Percentiles rank a stretch among this genome's conserved stretches.
Evolutionary conservation across 2,329 filamentous ascomycete genomes (phyloP).

Genomic region (Fusarium hostae): DNA sequence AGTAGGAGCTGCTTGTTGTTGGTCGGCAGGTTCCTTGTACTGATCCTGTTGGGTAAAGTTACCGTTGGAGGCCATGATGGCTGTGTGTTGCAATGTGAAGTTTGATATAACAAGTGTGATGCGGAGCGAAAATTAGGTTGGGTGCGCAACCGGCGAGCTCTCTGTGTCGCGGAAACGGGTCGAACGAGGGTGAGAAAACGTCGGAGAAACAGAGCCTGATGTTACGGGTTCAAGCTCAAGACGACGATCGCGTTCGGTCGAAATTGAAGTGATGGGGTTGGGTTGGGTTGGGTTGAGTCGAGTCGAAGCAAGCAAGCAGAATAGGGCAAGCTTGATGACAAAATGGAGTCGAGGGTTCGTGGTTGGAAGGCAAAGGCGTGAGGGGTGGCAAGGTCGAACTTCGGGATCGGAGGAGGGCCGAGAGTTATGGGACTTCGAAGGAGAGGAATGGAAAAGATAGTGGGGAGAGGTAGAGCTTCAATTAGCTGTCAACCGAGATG

Average conservation of each 20-base stretch:
- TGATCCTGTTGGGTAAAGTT: constrained; percentile 60
- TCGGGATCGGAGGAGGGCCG: constrained; percentile 17
- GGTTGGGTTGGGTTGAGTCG: constrained; percentile 8
- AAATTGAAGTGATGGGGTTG: neutral
- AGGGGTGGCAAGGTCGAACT: constrained; percentile 39
- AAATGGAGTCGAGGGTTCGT: constrained; percentile 37
- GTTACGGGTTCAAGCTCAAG: constrained; percentile 11
- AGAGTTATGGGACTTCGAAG: constrained; percentile 22
- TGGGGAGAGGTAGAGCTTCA: constrained; percentile 18
- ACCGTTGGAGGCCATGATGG: constrained; percentile 68
- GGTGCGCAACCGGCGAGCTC: constrained; percentile 34
- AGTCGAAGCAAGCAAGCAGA: constrained; percentile 23
- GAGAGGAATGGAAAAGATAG: constrained; percentile 25
- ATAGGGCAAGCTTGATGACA: constrained; percentile 41
- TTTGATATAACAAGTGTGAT: constrained; percentile 23
- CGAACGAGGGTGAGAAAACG: constrained; percentile 20
- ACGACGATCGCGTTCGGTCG: constrained; percentile 33
- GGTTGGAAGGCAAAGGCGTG: constrained; percentile 39
- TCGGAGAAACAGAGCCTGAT: constrained; percentile 11
- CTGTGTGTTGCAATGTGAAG: constrained; percentile 36
- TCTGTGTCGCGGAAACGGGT: constrained; percentile 31
- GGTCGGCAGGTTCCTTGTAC: constrained; percentile 53
- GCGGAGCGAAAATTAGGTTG: constrained; percentile 35
- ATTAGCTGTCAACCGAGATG: constrained; percentile 25
- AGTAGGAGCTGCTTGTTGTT: constrained; percentile 51